phyloP scores from a whole-genome alignment of 495 filamentous ascomycete species.

The Aspergillus conjunctus region DNA sequence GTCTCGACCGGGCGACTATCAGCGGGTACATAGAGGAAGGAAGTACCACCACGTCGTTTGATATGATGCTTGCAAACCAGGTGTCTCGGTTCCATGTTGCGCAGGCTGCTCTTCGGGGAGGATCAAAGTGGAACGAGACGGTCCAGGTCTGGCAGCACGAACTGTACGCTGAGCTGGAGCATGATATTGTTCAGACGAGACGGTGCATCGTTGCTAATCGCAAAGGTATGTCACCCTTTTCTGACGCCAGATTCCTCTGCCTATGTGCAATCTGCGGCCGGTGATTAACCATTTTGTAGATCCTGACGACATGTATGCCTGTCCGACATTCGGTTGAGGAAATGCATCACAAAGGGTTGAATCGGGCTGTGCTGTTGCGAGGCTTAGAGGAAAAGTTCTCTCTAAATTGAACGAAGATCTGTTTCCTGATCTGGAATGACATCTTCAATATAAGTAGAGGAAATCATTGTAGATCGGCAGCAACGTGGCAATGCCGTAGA shows the following conservation, averaged over 20 bases:
- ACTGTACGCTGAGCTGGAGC: conserved; percentile 50
- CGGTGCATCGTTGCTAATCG: conserved; percentile 59
- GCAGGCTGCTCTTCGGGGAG: conserved; percentile 56
- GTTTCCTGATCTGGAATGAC: no score
- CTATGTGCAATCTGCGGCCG: neutral
- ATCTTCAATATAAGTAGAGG: no score
- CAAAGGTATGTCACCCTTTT: conserved; percentile 41
- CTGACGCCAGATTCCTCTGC: neutral
- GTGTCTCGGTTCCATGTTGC: conserved; percentile 66
- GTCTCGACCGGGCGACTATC: conserved; percentile 55
- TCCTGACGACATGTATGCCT: conserved; percentile 59
- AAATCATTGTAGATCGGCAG: no score
- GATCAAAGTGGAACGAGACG: conserved; percentile 51
- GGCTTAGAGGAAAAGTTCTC: no score
- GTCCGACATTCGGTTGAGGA: conserved; percentile 33
- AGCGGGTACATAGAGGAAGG: conserved; percentile 73
- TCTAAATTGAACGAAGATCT: no score
- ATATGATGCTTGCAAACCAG: conserved; percentile 71
- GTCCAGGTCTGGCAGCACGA: conserved; percentile 51
- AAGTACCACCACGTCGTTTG: conserved; percentile 71
- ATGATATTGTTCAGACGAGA: conserved; percentile 52
- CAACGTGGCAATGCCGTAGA: no score
- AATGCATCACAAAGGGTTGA: neutral
- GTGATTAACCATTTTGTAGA: conserved; percentile 35
- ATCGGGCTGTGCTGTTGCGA: neutral